phyloP scores from a whole-genome alignment of 768 basidiomycete genomes.

The Mycena polygramma region DNA sequence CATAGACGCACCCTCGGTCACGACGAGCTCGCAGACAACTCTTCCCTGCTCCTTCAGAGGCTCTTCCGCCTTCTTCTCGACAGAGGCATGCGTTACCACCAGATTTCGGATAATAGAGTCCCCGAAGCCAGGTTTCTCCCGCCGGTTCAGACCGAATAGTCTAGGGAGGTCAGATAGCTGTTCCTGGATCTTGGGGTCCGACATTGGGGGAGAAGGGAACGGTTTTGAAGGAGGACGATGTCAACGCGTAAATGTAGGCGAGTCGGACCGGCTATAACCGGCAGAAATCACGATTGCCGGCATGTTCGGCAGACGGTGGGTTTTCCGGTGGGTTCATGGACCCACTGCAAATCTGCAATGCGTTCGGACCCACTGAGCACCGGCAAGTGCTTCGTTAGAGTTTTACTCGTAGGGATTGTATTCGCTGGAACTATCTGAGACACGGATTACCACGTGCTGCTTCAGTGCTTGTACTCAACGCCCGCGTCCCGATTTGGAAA shows the following conservation, averaged over 20 bases:
- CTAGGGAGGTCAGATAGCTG: neutral
- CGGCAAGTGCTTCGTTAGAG: too few species aligned
- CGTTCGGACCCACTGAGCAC: too few species aligned
- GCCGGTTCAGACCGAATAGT: neutral
- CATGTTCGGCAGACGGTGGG: too few species aligned
- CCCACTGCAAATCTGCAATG: too few species aligned
- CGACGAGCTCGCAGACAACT: slow-evolving; percentile 46
- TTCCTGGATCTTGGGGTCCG: neutral
- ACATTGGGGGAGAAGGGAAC: neutral
- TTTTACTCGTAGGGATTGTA: too few species aligned
- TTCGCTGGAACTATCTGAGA: too few species aligned
- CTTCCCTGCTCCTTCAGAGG: slow-evolving; percentile 44
- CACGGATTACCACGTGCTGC: neutral
- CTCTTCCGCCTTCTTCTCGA: slow-evolving; percentile 45
- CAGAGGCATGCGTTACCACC: slow-evolving; percentile 40
- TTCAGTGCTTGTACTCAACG: neutral
- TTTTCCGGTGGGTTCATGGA: too few species aligned
- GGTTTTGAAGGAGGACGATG: neutral
- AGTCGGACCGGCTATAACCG: neutral
- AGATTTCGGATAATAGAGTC: slow-evolving; percentile 35
- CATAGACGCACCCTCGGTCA: slow-evolving; percentile 41
- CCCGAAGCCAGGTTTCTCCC: slow-evolving; percentile 33
- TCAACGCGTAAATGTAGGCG: neutral
- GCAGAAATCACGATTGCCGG: neutral
- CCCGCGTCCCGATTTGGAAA: neutral